A percentile compares a stretch with the other conserved stretches of the same genome.
phyloP scores from a whole-genome alignment of 2,329 filamentous ascomycete genomes.

The Paecilomyces niveus region DNA sequence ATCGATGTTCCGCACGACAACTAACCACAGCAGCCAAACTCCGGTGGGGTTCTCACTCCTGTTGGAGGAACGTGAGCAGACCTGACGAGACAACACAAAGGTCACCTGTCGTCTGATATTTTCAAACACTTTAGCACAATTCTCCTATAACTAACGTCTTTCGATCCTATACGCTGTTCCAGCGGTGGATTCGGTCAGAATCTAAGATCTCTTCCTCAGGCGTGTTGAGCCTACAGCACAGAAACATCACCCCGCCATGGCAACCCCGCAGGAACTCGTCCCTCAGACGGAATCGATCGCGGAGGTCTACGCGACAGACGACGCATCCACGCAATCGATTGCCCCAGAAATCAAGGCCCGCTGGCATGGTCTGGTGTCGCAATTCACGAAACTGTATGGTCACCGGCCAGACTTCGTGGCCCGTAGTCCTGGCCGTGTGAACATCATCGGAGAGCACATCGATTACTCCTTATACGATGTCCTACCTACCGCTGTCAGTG shows the following conservation, averaged over 20 bases:
- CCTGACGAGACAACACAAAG: neutral
- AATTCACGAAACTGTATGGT: constrained; percentile 66
- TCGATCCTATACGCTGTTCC: neutral
- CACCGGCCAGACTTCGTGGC: constrained; percentile 71
- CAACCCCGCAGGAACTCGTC: constrained; percentile 46
- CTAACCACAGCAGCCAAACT: neutral
- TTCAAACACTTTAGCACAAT: neutral
- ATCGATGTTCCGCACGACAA: neutral
- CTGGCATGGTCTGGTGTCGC: constrained; percentile 66
- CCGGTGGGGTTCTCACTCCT: neutral
- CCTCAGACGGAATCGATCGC: constrained; percentile 67
- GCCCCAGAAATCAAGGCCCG: constrained; percentile 60
- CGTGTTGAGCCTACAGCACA: neutral
- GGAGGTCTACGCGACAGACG: constrained; percentile 76
- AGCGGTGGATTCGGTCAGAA: neutral
- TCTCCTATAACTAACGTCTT: neutral
- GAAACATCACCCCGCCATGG: constrained; percentile 24
- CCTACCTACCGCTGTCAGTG: constrained; percentile 88
- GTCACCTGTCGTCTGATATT: neutral
- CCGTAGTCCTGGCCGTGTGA: constrained; percentile 87
- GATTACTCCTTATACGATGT: constrained; percentile 97
- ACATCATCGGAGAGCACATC: constrained; percentile 98
- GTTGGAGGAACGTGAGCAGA: neutral
- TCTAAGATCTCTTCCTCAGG: neutral
- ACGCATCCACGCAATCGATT: constrained; percentile 66